Conservation (phyloP, 106 monocot species). For the Dactylorhiza incarnata region DNA sequence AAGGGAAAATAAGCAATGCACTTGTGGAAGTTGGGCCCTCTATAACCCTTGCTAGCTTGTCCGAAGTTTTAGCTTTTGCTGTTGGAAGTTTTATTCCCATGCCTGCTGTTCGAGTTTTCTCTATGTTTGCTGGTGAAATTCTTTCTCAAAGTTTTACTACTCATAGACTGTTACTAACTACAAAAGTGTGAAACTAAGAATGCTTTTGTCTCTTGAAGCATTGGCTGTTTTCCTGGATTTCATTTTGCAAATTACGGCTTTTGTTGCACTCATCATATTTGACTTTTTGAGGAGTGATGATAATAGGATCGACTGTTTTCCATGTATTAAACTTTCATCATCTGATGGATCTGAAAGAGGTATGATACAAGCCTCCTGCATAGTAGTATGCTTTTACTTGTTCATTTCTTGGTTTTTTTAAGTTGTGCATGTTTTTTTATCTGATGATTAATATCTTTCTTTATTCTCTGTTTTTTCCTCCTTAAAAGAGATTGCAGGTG, state of each 20-base stretch:
- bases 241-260: constrained; percentile 86
- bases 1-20: constrained; percentile 69
- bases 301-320: constrained; percentile 80
- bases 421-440: not conserved
- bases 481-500: constrained; percentile 20
- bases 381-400: not conserved
- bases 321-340: constrained; percentile 55
- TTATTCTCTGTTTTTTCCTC: not conserved
- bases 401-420: not conserved
- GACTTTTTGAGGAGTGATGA: constrained; percentile 63
- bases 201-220: constrained; percentile 36
- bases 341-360: constrained; percentile 27
- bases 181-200: not conserved
- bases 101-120: constrained; percentile 93
- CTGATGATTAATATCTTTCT: not conserved
- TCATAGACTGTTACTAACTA: not conserved
- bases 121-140: constrained; percentile 94
- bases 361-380: constrained; percentile 3
- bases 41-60: constrained; percentile 86
- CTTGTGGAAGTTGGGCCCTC: constrained; percentile 96
- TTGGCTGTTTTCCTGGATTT: constrained; percentile 92
- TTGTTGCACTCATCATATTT: constrained; percentile 72
- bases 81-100: constrained; percentile 90
- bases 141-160: not conserved
- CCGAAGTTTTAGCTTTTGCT: constrained; percentile 91